phyloP scores from a whole-genome alignment of 768 basidiomycete genomes.

The Chalciporus chontae region DNA sequence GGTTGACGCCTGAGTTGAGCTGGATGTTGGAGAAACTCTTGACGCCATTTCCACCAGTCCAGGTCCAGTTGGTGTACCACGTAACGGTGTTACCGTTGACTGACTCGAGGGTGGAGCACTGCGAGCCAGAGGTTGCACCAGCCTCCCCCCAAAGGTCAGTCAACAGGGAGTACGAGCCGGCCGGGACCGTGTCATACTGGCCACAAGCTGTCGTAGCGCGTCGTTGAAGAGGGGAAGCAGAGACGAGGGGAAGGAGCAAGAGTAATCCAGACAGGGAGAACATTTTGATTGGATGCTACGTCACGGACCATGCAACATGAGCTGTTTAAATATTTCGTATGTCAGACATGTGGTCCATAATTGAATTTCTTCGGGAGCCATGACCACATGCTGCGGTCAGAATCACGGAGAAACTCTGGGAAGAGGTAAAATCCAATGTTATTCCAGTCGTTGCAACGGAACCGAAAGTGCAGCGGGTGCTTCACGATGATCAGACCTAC shows the following conservation, averaged over 20 bases:
- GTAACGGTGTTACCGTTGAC: conserved; percentile 39
- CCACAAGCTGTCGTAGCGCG: conserved; percentile 30
- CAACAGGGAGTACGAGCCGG: conserved; percentile 45
- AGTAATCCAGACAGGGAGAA: conserved; percentile 10
- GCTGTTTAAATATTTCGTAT: conserved; percentile 11
- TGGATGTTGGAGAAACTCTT: conserved; percentile 64
- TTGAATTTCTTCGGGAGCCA: background rate
- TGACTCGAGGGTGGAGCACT: conserved; percentile 47
- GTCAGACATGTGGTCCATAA: background rate
- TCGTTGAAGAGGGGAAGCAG: background rate
- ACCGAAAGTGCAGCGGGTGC: background rate
- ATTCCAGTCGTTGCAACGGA: background rate
- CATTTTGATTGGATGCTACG: conserved; percentile 6
- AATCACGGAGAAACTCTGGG: background rate
- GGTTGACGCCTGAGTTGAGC: conserved; percentile 47
- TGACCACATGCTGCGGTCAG: background rate
- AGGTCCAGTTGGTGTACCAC: conserved; percentile 54
- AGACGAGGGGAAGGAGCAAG: conserved; percentile 22
- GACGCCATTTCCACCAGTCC: conserved; percentile 49
- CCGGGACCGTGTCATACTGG: conserved; percentile 48
- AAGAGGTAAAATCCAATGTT: background rate
- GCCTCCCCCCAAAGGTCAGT: conserved; percentile 45
- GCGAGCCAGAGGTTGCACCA: conserved; percentile 44
- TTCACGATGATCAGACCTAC: too few species aligned
- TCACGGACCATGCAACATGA: background rate